These are phyloP conservation scores for Tolypocladium sp. DNA, from an alignment of 2,329 filamentous ascomycete genomes.

Conservation along the genomic window DNA sequence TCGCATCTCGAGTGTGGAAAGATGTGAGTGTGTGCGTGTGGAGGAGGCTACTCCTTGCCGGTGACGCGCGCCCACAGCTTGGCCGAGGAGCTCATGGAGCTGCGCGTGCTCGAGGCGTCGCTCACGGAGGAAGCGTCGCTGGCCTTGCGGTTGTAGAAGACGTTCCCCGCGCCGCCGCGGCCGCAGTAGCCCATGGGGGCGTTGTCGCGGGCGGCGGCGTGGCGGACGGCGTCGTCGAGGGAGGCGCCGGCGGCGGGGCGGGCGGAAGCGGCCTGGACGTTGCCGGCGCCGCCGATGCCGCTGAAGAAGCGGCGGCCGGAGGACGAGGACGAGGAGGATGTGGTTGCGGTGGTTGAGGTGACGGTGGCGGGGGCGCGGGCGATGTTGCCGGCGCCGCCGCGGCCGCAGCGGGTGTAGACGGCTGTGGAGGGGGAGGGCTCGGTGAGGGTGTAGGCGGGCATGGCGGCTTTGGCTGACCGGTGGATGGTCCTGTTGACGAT, in stretches of 20 bases:
- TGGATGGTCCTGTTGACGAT: not conserved
- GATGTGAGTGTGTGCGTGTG: not conserved
- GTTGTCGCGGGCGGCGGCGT: conserved; percentile 30
- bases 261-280: conserved; percentile 39
- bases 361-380: conserved; percentile 34
- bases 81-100: conserved; percentile 21
- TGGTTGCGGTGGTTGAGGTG: conserved; percentile 33
- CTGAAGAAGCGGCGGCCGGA: conserved; percentile 47
- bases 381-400: conserved; percentile 47
- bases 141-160: conserved; percentile 50
- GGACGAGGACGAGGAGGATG: conserved; percentile 22
- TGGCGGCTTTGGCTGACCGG: not conserved
- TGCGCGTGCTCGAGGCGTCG: conserved; percentile 26
- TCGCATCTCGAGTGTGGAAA: not conserved
- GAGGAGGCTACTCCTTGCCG: conserved; percentile 22
- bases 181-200: conserved; percentile 51
- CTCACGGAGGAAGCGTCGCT: conserved; percentile 20
- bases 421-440: not conserved
- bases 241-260: conserved; percentile 32
- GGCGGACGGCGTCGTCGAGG: conserved; percentile 36
- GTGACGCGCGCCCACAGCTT: conserved; percentile 24
- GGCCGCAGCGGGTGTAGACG: conserved; percentile 32
- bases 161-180: conserved; percentile 55
- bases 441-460: not conserved
- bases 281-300: conserved; percentile 60